Evolutionary conservation across 495 filamentous ascomycete species (phyloP), one percentile per base, ranked within the genome.

Genomic region (Beverwykella pulmonaria): DNA sequence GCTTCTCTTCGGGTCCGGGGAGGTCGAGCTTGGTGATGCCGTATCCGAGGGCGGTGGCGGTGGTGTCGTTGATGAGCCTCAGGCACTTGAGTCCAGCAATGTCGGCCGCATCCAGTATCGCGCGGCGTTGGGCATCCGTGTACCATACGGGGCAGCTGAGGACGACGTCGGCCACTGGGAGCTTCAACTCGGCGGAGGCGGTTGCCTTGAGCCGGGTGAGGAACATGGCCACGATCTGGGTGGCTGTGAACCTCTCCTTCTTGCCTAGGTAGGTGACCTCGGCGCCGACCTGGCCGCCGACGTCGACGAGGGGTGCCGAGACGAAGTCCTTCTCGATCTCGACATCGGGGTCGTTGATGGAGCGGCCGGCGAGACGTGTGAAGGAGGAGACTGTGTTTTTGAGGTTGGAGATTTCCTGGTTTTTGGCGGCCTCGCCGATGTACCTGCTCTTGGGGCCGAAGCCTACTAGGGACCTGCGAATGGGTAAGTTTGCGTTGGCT

Each of bases 1-100:
- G 92, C 84, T 94, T 95, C 86, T 98, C 93, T 59, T 97, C 95
- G 29, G 85, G 82, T 20, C 82, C 79, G 62, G 94, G 94, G 23
- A 99, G 88, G 77, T 98, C 94, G 53, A 90, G 80, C 82, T 98
- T 97, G 53, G 94, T 98, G 81, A 99, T 98, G 78, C 94, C 95
- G 71, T 92, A 99, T 63, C 94, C 94, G 56, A 99, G 87, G 41
- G 94, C 94, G 63, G 92, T 92, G 59, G 94, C 94, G 48, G 94
- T 98, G 59, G 93, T 98, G 79, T 98, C 95, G 82, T 99, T 98
- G 83, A 99, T 93, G 53, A 99, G 83, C 64, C 95, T 87, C 68
- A 99, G 86, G 6, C 91, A 81, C 81, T 96, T 97, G 68, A 99
- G 82, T 53, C 94, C 93, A 53, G 94, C 90, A 71, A 99, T 93